phyloP scores from a whole-genome alignment of 1,284 basidiomycete species.

The Pseudozyma tsukubaensis region DNA sequence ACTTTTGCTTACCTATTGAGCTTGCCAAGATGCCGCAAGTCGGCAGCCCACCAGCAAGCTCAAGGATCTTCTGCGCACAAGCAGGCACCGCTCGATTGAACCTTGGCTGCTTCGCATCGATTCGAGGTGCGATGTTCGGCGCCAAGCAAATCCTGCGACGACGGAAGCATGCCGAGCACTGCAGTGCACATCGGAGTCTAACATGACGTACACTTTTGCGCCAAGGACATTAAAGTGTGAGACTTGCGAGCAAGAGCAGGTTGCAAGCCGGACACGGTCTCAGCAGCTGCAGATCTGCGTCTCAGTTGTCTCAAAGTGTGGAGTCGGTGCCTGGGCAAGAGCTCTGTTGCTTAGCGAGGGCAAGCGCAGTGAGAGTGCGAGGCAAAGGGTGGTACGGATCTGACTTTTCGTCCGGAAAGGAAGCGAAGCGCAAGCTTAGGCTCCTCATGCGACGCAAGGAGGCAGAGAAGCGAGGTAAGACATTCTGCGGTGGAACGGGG shows the following conservation, averaged over 20 bases:
- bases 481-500: not conserved
- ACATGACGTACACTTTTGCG: not conserved
- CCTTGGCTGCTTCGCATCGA: no score
- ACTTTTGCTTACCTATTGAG: no score
- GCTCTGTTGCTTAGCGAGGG: no score
- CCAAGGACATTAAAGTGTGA: not conserved
- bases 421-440: not conserved
- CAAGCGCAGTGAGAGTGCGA: not conserved
- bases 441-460: constrained; percentile 2
- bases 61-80: no score
- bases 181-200: not conserved
- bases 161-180: no score
- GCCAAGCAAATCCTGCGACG: no score
- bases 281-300: constrained; percentile 4
- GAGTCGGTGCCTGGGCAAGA: not conserved
- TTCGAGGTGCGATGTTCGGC: no score
- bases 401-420: not conserved
- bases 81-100: no score
- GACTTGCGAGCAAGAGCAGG: not conserved
- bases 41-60: no score
- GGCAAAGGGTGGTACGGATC: not conserved
- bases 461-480: constrained; percentile 1
- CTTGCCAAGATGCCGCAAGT: no score
- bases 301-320: not conserved
- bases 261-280: constrained; percentile 5